Base-by-base conservation (phyloP, 805 yeast genomes). In the Pichia sporocuriosa region DNA sequence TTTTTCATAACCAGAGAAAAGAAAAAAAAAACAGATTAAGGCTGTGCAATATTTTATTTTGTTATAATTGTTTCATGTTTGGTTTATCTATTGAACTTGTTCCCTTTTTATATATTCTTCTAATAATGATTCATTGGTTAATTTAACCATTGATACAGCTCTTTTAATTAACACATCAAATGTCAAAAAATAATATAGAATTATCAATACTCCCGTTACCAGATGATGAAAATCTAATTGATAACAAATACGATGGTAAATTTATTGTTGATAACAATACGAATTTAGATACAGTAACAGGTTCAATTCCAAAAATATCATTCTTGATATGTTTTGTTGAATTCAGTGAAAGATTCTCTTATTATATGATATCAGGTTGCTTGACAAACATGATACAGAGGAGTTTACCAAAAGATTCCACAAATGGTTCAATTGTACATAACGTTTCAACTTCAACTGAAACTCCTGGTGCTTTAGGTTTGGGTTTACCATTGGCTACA, bases 311-410 rank as follows among this genome's bases (percentile, higher is more conserved):
- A 0, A 23, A 20, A 10, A 42, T 53, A 17, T 53, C 57, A 2
- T 59, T 55, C 39, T 36, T 54, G 11, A 47, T 59, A 11, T 60
- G 70, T 46, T 38, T 65, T 6, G 59, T 68, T 26, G 79, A 74
- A 48, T 65, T 74, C 42, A 73, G 77, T 16, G 79, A 74, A 57
- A 60, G 79, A 56, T 76, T 73, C 20, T 73, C 79, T 0, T 74
- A 72, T 51, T 74, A 72, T 46, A 71, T 77, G 4, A 66, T 71
- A 4, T 51, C 65, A n/a, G 72, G 70, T 31, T 59, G 73, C 35
- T 60, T 74, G 32, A 59, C 73, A 24, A 74, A 74, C 53, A 73
- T 73, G 52, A 62, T 74, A 35, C 76, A 72, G 53, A 61, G 77
- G 48, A 69, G 69, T 7, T 56, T 73, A 31, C 79, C 79, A 0